Base-by-base conservation (phyloP, 768 basidiomycete genomes). In the Phanerochaete sordida region DNA sequence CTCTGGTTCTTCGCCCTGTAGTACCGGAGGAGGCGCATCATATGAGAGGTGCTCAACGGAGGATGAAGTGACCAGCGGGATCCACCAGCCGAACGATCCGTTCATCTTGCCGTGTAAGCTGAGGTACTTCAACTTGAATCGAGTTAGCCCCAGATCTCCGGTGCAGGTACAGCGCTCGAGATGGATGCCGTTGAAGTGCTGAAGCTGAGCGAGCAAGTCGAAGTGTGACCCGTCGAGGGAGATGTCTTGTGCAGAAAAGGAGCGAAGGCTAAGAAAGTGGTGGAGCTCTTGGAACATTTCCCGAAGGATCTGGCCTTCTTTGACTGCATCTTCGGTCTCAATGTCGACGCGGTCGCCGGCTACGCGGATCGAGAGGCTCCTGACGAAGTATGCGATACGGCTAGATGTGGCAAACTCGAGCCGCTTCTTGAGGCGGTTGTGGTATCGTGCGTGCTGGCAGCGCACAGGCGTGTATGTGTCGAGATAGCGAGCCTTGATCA, bases 41-140 rank as follows among this genome's bases (percentile, higher is more conserved):
- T 62, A 62, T 1, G 60, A 62, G 48, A 62, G 50, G 11, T 37
- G 56, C 35, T 50, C 31, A 16, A 62, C 33, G 13, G 56, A 21
- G 1, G 55, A 13, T 8, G 49, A 57, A 24, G 47, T 30, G 1
- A 62, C 35, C 9, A 62, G 49, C 6, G 56, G 56, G 27, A 62
- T 62, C 60, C 60, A 62, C 60, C 60, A 62, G 4, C 60, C 60
- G 26, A 33, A 57, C 12, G 60, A 24, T 3, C 60, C 60, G 12
- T 43, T 27, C 49, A 62, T 50, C 45, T 52, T 56, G n/a, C 60
- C 60, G 26, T 53, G 56, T 19, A 62, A 43, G 12, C 56, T 31
- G 9, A 62, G 43, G 19, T 9, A 31, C 11, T 55, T 56, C 12
- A 62, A 26, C n/a, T 37, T 48, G 30, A 57, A 43, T 6, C 56